Percentiles rank a stretch among this genome's conserved stretches.
phyloP scores from a whole-genome alignment of 2,329 filamentous ascomycete species.

The Fusarium sp. region DNA sequence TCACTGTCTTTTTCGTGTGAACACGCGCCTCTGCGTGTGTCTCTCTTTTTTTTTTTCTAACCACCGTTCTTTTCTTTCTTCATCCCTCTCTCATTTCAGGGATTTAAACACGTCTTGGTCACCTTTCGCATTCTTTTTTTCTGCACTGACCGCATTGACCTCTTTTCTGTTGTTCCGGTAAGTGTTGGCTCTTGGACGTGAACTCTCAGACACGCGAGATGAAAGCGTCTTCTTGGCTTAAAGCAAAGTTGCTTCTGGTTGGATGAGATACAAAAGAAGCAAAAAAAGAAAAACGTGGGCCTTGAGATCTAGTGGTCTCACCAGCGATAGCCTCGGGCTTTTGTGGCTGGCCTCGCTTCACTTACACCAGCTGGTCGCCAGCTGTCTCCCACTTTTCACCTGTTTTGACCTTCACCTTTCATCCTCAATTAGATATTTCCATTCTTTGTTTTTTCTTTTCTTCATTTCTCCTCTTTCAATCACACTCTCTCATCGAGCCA shows the following conservation, averaged over 20 bases:
- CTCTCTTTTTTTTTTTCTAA: conserved; percentile 32
- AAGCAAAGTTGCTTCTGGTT: conserved; percentile 8
- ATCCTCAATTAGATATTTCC: conserved; percentile 3
- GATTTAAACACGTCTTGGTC: conserved; percentile 5
- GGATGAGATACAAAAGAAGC: not conserved
- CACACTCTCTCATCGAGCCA: conserved; percentile 2
- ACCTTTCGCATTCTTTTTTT: not conserved
- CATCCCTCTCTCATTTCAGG: conserved; percentile 23
- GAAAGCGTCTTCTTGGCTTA: conserved; percentile 1
- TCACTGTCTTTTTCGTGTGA: conserved; percentile 41
- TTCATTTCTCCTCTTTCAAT: conserved; percentile 12
- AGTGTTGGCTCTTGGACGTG: conserved; percentile 5
- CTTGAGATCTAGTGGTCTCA: conserved; percentile 17
- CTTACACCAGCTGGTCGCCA: conserved; percentile 21
- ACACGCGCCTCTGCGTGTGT: conserved; percentile 40
- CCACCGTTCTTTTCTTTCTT: conserved; percentile 24
- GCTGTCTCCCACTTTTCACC: conserved; percentile 10
- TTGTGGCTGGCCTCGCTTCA: not conserved
- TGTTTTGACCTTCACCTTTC: not conserved
- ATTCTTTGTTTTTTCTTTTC: conserved; percentile 23
- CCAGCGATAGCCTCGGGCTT: not conserved
- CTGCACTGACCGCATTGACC: conserved; percentile 3
- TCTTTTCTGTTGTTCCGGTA: conserved; percentile 17
- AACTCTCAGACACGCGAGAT: conserved; percentile 12
- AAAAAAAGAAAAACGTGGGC: not conserved